These are phyloP conservation scores for Brettanomyces custersianus DNA, from an alignment of 805 yeast species.

Conservation along the genomic window DNA sequence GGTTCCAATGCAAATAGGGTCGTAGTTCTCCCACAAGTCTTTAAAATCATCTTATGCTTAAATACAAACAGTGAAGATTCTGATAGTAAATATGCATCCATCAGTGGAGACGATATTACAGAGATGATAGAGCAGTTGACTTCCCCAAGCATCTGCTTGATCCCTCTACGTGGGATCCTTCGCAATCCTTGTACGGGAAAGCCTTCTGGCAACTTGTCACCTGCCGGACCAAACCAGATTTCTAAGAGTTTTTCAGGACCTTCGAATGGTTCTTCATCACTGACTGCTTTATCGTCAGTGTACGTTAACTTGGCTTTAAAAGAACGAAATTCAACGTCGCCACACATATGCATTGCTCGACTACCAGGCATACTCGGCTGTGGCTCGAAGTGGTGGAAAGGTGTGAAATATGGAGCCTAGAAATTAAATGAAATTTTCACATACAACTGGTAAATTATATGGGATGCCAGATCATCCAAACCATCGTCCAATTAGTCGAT, in stretches of 20 bases:
- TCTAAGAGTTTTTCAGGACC: conserved; percentile 95
- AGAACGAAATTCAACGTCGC: too few relatives aligned
- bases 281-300: too few relatives aligned
- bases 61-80: conserved; percentile 89
- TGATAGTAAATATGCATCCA: conserved; percentile 80
- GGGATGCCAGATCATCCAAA: too few relatives aligned
- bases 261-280: too few relatives aligned
- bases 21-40: conserved; percentile 96
- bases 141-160: conserved; percentile 67
- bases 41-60: conserved; percentile 74
- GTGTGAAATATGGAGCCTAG: too few relatives aligned
- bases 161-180: conserved; percentile 51
- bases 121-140: conserved; percentile 89
- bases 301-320: too few relatives aligned
- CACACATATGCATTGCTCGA: too few relatives aligned
- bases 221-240: conserved; percentile 69
- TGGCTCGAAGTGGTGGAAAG: too few relatives aligned
- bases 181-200: conserved; percentile 42
- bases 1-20: conserved; percentile 68
- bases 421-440: too few relatives aligned
- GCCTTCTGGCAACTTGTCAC: conserved; percentile 24
- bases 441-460: too few relatives aligned
- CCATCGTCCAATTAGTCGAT: too few relatives aligned
- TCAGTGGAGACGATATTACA: conserved; percentile 49
- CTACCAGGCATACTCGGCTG: too few relatives aligned